phyloP scores from a whole-genome alignment of 345 rosid species.

The Eucalyptus grandis region DNA sequence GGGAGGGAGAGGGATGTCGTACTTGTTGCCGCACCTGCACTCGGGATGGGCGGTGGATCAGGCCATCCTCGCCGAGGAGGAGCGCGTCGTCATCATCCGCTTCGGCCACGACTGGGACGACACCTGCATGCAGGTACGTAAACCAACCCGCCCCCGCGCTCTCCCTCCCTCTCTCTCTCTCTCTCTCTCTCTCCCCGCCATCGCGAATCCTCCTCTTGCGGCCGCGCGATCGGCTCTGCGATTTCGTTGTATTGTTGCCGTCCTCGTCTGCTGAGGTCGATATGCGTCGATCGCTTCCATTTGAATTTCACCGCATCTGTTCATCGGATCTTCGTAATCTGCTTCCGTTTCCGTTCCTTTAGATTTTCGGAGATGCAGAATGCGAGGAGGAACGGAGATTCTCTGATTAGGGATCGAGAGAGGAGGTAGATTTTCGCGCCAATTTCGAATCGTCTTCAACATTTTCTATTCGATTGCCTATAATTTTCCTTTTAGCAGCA shows the following conservation, averaged over 20 bases:
- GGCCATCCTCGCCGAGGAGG: conserved; percentile 91
- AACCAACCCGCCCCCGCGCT: neutral
- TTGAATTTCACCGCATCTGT: neutral
- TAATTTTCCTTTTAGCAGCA: neutral
- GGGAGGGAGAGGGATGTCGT: conserved; percentile 31
- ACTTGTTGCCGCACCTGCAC: conserved; percentile 81
- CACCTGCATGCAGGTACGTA: conserved; percentile 82
- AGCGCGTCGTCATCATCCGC: conserved; percentile 80
- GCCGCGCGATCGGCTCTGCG: neutral
- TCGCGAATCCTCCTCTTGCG: too few species aligned
- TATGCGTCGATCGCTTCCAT: neutral
- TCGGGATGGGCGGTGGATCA: conserved; percentile 97
- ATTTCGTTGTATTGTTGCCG: neutral
- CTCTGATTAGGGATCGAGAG: neutral
- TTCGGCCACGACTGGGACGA: conserved; percentile 98
- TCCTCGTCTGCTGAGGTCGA: neutral
- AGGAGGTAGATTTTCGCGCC: neutral
- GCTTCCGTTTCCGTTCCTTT: neutral
- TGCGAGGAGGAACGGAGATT: neutral
- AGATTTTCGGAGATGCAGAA: neutral
- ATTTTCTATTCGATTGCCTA: neutral
- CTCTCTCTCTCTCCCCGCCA: too few species aligned
- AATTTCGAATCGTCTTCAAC: neutral
- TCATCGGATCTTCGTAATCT: neutral
- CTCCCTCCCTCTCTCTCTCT: neutral